phyloP scores from a whole-genome alignment of 257 asterid genomes.

The Salvia hispanica region DNA sequence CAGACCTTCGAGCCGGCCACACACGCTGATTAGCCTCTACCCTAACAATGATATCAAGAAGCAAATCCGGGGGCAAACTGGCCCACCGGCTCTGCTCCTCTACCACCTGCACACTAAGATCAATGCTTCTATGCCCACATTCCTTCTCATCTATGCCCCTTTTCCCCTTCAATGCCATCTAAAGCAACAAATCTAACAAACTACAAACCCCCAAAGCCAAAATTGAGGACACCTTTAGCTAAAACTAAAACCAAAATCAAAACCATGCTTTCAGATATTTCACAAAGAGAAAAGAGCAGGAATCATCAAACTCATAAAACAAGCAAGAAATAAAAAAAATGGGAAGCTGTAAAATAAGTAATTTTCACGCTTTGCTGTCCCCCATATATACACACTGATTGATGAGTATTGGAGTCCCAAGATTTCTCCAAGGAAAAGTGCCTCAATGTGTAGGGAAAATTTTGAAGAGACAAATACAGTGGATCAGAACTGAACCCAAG shows the following conservation, averaged over 20 bases:
- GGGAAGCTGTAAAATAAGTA: constrained; percentile 35
- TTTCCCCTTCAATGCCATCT: constrained; percentile 44
- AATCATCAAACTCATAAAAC: not conserved
- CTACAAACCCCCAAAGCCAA: not conserved
- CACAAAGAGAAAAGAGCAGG: no score
- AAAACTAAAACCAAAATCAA: no score
- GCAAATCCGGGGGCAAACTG: constrained; percentile 55
- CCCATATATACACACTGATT: constrained; percentile 41
- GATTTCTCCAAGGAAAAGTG: no score
- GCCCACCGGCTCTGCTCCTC: constrained; percentile 54
- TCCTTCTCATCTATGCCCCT: constrained; percentile 38
- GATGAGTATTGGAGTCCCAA: no score
- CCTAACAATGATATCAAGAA: constrained; percentile 56
- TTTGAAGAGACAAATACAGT: constrained; percentile 20
- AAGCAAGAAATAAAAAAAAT: not conserved
- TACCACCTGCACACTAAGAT: constrained; percentile 39
- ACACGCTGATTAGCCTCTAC: constrained; percentile 49
- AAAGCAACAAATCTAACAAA: not conserved
- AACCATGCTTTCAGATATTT: no score
- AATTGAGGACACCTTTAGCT: not conserved
- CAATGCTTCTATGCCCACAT: constrained; percentile 32
- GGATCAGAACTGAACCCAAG: constrained; percentile 22
- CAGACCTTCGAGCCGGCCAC: constrained; percentile 66
- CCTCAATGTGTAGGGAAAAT: not conserved
- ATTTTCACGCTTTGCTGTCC: constrained; percentile 55